Conservation (phyloP, 2,329 filamentous ascomycete genomes). For the Ramularia endophylla region DNA sequence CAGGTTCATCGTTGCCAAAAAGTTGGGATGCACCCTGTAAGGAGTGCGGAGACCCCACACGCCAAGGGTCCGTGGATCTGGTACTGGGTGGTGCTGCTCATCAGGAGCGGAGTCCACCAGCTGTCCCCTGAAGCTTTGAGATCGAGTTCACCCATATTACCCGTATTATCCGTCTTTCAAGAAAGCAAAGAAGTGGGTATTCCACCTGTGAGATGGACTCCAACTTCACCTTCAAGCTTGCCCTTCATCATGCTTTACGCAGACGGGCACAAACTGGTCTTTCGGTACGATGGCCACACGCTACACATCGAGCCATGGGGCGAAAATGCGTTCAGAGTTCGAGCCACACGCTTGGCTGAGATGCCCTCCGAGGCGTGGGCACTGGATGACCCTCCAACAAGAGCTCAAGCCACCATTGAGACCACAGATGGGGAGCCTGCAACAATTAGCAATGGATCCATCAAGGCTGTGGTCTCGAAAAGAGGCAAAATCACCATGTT, state of each 20-base stretch:
- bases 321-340: constrained; percentile 42
- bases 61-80: too few relatives aligned
- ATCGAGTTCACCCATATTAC: too few relatives aligned
- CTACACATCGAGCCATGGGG: constrained; percentile 48
- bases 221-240: too few relatives aligned
- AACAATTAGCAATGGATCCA: constrained; percentile 45
- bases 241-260: constrained; percentile 31
- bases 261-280: constrained; percentile 54
- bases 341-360: constrained; percentile 37
- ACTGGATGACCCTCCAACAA: constrained; percentile 22
- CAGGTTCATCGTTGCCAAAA: too few relatives aligned
- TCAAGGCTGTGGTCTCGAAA: constrained; percentile 42
- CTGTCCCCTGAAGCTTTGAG: too few relatives aligned
- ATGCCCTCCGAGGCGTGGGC: constrained; percentile 41
- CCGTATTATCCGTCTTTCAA: too few relatives aligned
- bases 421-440: constrained; percentile 24
- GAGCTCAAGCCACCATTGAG: constrained; percentile 5
- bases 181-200: too few relatives aligned
- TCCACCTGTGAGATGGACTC: too few relatives aligned
- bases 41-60: too few relatives aligned
- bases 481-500: constrained; percentile 48
- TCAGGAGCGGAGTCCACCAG: too few relatives aligned
- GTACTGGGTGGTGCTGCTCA: too few relatives aligned
- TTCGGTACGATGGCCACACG: constrained; percentile 48
- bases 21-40: too few relatives aligned